phyloP scores from a whole-genome alignment of 2,329 filamentous ascomycete genomes.

The Sporothrix pallida region DNA sequence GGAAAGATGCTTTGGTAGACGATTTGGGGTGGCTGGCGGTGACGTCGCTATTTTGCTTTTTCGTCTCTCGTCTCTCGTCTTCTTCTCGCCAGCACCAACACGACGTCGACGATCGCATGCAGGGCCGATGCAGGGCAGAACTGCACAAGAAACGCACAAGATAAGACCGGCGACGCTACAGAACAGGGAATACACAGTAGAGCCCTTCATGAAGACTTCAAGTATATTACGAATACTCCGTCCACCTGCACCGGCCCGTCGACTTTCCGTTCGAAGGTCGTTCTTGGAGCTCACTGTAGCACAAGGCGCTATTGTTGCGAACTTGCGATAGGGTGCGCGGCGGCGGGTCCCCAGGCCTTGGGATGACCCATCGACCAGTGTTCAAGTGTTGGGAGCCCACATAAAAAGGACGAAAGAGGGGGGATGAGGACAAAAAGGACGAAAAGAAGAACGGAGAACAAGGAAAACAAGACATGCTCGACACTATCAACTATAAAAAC shows the following conservation, averaged over 20 bases:
- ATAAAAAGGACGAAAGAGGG: conserved; percentile 6
- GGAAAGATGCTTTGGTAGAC: not conserved
- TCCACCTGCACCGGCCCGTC: too few species aligned
- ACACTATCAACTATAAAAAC: not conserved
- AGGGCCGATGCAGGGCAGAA: conserved; percentile 12
- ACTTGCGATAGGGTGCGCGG: not conserved
- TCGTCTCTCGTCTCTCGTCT: not conserved
- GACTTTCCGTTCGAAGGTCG: too few species aligned
- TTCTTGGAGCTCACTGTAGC: not conserved
- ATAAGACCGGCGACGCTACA: not conserved
- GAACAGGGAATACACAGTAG: not conserved
- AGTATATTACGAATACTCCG: too few species aligned
- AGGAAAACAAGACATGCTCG: conserved; percentile 17
- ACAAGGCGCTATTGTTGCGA: conserved; percentile 13
- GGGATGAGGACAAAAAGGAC: not conserved
- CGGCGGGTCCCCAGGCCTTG: not conserved
- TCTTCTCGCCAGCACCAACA: not conserved
- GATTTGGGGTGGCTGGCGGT: not conserved
- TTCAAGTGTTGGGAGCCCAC: not conserved
- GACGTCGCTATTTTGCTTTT: not conserved
- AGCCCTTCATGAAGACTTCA: too few species aligned
- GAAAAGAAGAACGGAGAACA: conserved; percentile 3
- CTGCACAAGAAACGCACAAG: not conserved
- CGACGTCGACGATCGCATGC: conserved; percentile 12
- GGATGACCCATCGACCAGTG: too few species aligned